A percentile compares a stretch with the other conserved stretches of the same genome.
Evolutionary conservation across 2,329 filamentous ascomycete species (phyloP).

Genomic region (Aspergillus neoniger): DNA sequence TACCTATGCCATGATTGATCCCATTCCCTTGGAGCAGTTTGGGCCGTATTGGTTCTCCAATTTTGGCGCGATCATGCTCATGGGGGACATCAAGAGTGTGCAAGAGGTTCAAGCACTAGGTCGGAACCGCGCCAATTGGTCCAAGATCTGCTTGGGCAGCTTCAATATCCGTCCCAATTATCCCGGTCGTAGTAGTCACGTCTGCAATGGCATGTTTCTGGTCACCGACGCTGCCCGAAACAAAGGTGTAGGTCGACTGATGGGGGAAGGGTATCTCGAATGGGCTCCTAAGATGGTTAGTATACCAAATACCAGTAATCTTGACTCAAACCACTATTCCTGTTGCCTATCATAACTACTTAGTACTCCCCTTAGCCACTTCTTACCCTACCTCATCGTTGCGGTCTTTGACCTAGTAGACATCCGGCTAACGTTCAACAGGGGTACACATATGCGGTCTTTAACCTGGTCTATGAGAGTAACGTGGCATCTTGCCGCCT

Average conservation of each 20-base stretch:
- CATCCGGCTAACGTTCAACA: slow-evolving; percentile 33
- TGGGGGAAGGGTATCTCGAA: slow-evolving; percentile 76
- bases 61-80: slow-evolving; percentile 83
- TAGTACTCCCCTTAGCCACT: neutral
- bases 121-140: slow-evolving; percentile 69
- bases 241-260: slow-evolving; percentile 71
- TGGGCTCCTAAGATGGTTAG: slow-evolving; percentile 68
- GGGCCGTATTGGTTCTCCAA: slow-evolving; percentile 87
- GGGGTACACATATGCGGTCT: slow-evolving; percentile 89
- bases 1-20: slow-evolving; percentile 84
- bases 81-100: slow-evolving; percentile 69
- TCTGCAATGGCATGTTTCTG: slow-evolving; percentile 76
- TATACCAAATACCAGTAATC: slow-evolving; percentile 9
- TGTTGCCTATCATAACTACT: neutral
- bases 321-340: neutral
- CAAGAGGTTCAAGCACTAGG: slow-evolving; percentile 55
- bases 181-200: slow-evolving; percentile 83
- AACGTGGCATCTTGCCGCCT: slow-evolving; percentile 87
- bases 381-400: neutral
- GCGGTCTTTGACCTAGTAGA: neutral
- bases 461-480: slow-evolving; percentile 92
- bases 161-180: slow-evolving; percentile 97
- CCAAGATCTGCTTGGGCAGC: slow-evolving; percentile 78
- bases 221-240: slow-evolving; percentile 73
- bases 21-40: slow-evolving; percentile 73